Evolutionary conservation across 139 green algal species (phyloP).

Genomic region (Eudorina sp.): DNA sequence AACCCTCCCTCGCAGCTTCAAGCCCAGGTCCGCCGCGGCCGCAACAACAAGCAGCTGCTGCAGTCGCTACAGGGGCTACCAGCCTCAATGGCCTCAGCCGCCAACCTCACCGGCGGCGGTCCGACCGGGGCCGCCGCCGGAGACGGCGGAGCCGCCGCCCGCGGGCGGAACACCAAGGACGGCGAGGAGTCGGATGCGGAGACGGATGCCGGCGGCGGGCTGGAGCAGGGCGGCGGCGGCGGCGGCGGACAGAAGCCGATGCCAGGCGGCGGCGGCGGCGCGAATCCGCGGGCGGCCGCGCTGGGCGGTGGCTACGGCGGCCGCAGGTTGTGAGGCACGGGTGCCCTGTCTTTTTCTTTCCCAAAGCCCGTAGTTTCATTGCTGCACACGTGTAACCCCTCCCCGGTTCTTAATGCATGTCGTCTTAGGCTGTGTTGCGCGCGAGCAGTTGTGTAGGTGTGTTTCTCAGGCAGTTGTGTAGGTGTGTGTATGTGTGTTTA

Average conservation of each 20-base stretch:
- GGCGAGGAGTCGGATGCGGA: conserved; percentile 35
- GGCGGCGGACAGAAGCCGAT: background rate
- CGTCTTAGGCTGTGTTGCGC: too few relatives aligned
- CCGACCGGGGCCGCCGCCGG: background rate
- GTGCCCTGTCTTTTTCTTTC: too few relatives aligned
- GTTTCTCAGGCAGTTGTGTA: background rate
- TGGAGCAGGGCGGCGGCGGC: background rate
- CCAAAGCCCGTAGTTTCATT: too few relatives aligned
- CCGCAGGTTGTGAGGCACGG: conserved; percentile 35
- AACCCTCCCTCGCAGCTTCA: conserved; percentile 39
- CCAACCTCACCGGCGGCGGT: background rate
- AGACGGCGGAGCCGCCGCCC: background rate
- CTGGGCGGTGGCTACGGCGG: background rate
- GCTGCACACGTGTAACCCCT: too few relatives aligned
- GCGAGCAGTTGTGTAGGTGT: background rate
- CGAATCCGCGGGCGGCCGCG: background rate
- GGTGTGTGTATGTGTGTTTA: background rate
- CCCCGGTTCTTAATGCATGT: too few relatives aligned
- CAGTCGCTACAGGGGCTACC: conserved; percentile 3
- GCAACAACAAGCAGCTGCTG: conserved; percentile 51
- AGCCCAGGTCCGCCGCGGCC: conserved; percentile 47
- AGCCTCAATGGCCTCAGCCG: background rate
- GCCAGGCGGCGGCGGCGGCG: background rate
- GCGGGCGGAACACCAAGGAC: conserved; percentile 33
- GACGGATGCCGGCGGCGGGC: background rate